Evolutionary conservation across 306 rosid genomes (phyloP), one percentile per base, ranked within the genome.

Genomic region (Morella rubra): DNA sequence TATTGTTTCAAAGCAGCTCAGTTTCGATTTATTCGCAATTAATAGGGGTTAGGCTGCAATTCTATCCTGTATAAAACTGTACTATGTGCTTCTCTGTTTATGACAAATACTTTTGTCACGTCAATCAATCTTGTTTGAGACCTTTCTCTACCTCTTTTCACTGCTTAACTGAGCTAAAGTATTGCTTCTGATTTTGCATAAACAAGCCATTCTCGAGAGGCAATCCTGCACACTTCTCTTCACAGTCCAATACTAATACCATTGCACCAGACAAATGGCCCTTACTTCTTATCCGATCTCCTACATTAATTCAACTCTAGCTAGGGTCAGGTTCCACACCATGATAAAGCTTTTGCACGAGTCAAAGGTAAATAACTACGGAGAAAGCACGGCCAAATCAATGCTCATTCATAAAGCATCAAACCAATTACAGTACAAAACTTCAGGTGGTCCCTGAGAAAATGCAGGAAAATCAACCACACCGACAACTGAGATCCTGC

Each of bases 391-490:
- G 11, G 41, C 40, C 15, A 58, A 22, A 3, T 5, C 64, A 32
- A 32, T 32, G 10, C 22, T 15, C 64, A 58, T 20, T 10, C 4
- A 0, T 58, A 22, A 22, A 8, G 64, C 14, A 8, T 58, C 20
- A 8, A 58, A 20, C 10, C 24, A 58, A 58, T 22, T 58, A 19
- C 41, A 41, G 27, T 32, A 32, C 49, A 14, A 65, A 65, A 41
- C 18, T 5, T 24, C 7, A 3, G 41, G 16, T 66, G 50, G 15
- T 66, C 42, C 5, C 14, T 18, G 50, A 66, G 71, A 66, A 18
- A 42, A 16, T 42, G 71, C 32, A 2, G 50, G 71, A 66, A 66
- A 66, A 66, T n/a, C n/a, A 66, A 66, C 71, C 71, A 42, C 41
- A 65, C 6, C 46, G 7, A 42, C 18, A 66, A 22, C 8, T 5